Conservation (phyloP, 163 green algal species). For the Chloroidium sp. region DNA sequence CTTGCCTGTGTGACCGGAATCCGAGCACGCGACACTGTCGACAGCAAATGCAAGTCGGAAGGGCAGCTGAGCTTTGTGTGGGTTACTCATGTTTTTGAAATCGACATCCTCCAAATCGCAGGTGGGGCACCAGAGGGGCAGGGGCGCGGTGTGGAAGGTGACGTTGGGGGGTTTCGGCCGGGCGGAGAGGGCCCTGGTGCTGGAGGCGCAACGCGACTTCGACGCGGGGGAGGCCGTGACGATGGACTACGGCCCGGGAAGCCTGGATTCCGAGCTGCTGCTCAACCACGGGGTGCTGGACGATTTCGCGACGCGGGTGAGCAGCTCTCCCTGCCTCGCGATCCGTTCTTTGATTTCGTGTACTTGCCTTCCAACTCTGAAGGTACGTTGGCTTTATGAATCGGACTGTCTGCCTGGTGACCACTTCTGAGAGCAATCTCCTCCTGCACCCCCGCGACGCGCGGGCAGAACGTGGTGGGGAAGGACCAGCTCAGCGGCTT, state of each 20-base stretch:
- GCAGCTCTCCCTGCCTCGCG: not conserved
- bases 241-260: slow-evolving; percentile 56
- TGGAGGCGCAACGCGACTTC: slow-evolving; percentile 38
- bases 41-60: no score
- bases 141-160: slow-evolving; percentile 32
- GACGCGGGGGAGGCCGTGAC: slow-evolving; percentile 36
- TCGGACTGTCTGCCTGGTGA: not conserved
- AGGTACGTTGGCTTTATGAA: not conserved
- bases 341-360: not conserved
- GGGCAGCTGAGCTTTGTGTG: not conserved
- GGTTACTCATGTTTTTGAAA: not conserved
- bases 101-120: slow-evolving; percentile 9
- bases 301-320: slow-evolving; percentile 27
- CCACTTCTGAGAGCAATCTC: not conserved
- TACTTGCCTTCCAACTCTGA: not conserved
- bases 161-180: slow-evolving; percentile 48
- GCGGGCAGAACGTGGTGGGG: no score
- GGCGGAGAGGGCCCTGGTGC: slow-evolving; percentile 19
- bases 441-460: not conserved
- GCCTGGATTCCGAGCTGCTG: slow-evolving; percentile 51
- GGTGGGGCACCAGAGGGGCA: slow-evolving; percentile 36
- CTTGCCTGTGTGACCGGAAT: no score
- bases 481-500: no score
- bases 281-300: slow-evolving; percentile 70
- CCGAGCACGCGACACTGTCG: no score